Evolutionary conservation across 768 basidiomycete genomes (phyloP), one percentile per base, ranked within the genome.

Genomic region (Phaeotremella skinneri): DNA sequence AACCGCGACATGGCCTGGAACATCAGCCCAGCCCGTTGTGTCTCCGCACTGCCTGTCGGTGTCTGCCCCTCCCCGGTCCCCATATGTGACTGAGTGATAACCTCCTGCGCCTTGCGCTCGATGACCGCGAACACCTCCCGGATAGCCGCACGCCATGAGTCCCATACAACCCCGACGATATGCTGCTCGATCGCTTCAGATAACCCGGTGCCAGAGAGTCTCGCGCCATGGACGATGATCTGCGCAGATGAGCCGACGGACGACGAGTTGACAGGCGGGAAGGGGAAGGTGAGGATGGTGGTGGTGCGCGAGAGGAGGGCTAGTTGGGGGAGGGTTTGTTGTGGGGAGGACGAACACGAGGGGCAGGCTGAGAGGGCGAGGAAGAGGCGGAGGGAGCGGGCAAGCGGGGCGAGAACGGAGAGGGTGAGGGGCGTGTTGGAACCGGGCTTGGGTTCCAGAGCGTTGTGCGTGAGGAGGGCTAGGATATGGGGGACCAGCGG

Each of bases 311-410:
- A 66, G 23, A 74, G 55, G 0, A 74, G 63, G 3, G 72, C 72
- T n/a, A 74, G 68, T 59, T 74, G 72, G 31, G 72, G 69, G 16
- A 74, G 58, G 13, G 72, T 74, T 45, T 74, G 72, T 34, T 67
- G 66, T 11, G 72, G 69, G 6, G 68, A 64, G 20, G 66, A 55
- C 1, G 56, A 61, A 41, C 72, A 74, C 14, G 45, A 31, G 0
- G 69, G 62, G 41, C 72, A 74, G 5, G 59, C 30, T 7, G 62
- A 54, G n/a, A 74, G 52, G 5, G 65, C 55, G 55, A 64, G 67
- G 60, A 74, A 71, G 13, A 74, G 45, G 29, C 72, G 60, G 5
- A 74, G 52, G 31, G 72, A 70, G 47, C 69, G 48, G 2, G 69
- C 56, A 4, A 74, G 55, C 17, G 72, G 72, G 3, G 72, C 61